A percentile compares a stretch with the other conserved stretches of the same genome.
phyloP scores from a whole-genome alignment of 1,284 basidiomycete genomes.

The Quambalaria eucalypti region DNA sequence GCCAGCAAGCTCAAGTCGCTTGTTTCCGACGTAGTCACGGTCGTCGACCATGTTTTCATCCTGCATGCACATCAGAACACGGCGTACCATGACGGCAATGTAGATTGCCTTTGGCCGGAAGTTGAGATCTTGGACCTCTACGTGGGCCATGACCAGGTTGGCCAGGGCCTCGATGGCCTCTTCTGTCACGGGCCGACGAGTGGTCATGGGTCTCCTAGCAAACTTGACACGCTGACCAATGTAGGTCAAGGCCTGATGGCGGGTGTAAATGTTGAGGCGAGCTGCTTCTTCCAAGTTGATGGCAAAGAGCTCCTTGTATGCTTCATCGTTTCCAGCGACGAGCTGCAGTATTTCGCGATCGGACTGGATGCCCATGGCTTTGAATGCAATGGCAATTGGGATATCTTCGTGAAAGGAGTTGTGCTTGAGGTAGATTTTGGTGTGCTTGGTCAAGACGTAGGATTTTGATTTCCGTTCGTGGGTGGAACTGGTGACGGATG shows the following conservation, averaged over 20 bases:
- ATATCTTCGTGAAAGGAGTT: slow-evolving; percentile 97
- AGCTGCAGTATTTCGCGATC: slow-evolving; percentile 96
- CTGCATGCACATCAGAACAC: slow-evolving; percentile 91
- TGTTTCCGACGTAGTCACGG: slow-evolving; percentile 98
- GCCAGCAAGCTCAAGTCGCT: slow-evolving; percentile 92
- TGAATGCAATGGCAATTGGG: slow-evolving; percentile 89
- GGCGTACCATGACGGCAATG: slow-evolving; percentile 91
- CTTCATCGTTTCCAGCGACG: slow-evolving; percentile 83
- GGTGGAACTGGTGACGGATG: slow-evolving; percentile 87
- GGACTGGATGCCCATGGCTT: slow-evolving; percentile 78
- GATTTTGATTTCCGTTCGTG: slow-evolving; percentile 98
- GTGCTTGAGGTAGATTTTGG: slow-evolving; percentile 89
- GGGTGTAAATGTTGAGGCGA: slow-evolving; percentile 63
- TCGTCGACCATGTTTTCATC: slow-evolving; percentile 97
- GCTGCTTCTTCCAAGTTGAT: slow-evolving; percentile 86
- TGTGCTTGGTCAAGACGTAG: slow-evolving; percentile 89
- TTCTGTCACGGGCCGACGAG: slow-evolving; percentile 77
- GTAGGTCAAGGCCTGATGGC: slow-evolving; percentile 88
- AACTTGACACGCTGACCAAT: slow-evolving; percentile 86
- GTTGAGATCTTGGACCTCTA: slow-evolving; percentile 81
- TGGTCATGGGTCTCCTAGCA: slow-evolving; percentile 60
- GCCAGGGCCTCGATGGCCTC: slow-evolving; percentile 92
- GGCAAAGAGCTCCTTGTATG: slow-evolving; percentile 79
- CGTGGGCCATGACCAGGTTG: slow-evolving; percentile 93
- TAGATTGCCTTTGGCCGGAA: slow-evolving; percentile 94